These are phyloP conservation scores for Tolypocladium guangdongense DNA, from an alignment of 2,329 filamentous ascomycete species.

Conservation along the genomic window DNA sequence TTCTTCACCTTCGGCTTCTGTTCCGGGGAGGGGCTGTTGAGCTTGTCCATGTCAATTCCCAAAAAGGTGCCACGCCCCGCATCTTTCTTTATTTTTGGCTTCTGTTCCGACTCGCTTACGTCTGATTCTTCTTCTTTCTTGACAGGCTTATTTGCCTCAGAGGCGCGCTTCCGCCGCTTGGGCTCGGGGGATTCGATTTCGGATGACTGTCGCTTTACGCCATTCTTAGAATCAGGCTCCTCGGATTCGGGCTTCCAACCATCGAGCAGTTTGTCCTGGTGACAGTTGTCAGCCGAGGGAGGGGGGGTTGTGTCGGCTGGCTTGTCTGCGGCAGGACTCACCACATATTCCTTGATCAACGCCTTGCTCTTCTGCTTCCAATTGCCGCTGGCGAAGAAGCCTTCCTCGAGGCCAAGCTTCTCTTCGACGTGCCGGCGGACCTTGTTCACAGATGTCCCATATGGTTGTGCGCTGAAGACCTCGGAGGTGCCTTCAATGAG, in stretches of 20 bases:
- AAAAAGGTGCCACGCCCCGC: not conserved
- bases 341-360: conserved; percentile 44
- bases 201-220: conserved; percentile 21
- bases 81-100: conserved; percentile 5
- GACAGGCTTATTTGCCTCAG: conserved; percentile 16
- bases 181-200: conserved; percentile 23
- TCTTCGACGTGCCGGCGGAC: conserved; percentile 43
- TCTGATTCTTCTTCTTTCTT: conserved; percentile 18
- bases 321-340: conserved; percentile 23
- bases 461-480: conserved; percentile 32
- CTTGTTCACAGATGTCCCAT: conserved; percentile 43
- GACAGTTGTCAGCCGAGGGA: conserved; percentile 1
- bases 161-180: conserved; percentile 27
- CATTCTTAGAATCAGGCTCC: conserved; percentile 15
- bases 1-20: conserved; percentile 6
- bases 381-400: conserved; percentile 34
- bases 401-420: conserved; percentile 34
- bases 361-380: conserved; percentile 51
- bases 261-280: conserved; percentile 24
- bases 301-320: not conserved
- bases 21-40: not conserved
- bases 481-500: conserved; percentile 35
- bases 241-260: conserved; percentile 22
- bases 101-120: conserved; percentile 1
- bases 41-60: not conserved